Percentiles rank a stretch among this genome's conserved stretches.
These are phyloP conservation scores for Lineolata rhizophorae DNA, from an alignment of 495 filamentous ascomycete species.

Conservation along the genomic window DNA sequence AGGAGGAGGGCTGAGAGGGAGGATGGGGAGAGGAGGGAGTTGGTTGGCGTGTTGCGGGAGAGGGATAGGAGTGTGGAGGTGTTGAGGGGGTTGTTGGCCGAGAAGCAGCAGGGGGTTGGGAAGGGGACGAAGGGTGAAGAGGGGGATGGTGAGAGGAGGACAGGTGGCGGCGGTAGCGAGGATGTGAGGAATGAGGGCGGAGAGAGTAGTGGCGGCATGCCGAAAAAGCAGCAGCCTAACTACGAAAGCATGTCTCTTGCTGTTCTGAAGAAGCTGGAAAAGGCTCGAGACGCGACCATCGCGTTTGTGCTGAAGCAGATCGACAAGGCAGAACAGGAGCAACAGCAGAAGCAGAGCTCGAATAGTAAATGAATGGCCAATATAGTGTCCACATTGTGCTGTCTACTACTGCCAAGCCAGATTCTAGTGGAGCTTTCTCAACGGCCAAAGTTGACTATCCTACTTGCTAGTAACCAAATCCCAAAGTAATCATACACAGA, in stretches of 20 bases:
- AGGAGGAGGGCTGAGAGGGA: constrained; percentile 14
- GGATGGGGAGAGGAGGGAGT: constrained; percentile 8
- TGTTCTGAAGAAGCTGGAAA: constrained; percentile 17
- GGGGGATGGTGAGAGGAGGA: too few relatives aligned
- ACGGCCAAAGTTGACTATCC: too few relatives aligned
- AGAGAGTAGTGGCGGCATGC: constrained; percentile 4
- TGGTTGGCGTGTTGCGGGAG: constrained; percentile 14
- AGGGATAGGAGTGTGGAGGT: constrained; percentile 20
- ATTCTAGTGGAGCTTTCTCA: too few relatives aligned
- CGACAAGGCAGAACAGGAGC: constrained; percentile 19
- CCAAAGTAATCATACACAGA: too few relatives aligned
- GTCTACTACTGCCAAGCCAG: too few relatives aligned
- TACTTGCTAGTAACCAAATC: too few relatives aligned
- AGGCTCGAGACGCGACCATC: constrained; percentile 23
- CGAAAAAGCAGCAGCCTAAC: constrained; percentile 9
- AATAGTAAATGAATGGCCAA: too few relatives aligned
- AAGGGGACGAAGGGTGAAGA: too few relatives aligned
- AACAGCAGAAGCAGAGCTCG: too few relatives aligned
- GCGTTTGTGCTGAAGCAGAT: constrained; percentile 21
- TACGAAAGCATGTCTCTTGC: constrained; percentile 17
- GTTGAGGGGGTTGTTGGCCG: constrained; percentile 17
- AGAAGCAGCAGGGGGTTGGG: constrained; percentile 15
- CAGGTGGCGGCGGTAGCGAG: not conserved
- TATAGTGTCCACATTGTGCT: too few relatives aligned
- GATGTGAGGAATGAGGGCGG: not conserved